Base-by-base conservation (phyloP, 306 rosid genomes). In the Carpinus viminea region DNA sequence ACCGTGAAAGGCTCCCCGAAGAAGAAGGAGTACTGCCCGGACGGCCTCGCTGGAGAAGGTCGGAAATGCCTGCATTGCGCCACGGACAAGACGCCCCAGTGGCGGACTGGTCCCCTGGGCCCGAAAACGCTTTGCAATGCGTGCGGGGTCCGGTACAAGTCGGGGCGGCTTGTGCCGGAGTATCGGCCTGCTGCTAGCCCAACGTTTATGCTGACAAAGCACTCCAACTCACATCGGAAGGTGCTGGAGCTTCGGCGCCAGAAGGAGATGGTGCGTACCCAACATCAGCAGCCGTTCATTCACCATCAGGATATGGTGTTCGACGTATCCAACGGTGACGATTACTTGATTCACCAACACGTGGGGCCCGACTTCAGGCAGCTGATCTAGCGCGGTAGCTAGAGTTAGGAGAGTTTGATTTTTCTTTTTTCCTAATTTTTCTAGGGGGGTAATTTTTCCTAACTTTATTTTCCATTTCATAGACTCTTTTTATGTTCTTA, bases 161-260 rank as follows among this genome's bases (percentile, higher is more conserved):
- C 98, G 0, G 98, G 98, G 0, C 76, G 98, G 47, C 75, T 93
- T 0, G 99, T 95, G 52, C 96, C 98, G 1, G 99, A 96, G 77
- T 93, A 93, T 69, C 83, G 99, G 47, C 99, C 99, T 0, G 98
- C 99, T 0, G 87, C 99, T 1, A 96, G 99, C 84, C 99, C 98
- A 11, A 96, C 99, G 0, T 96, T 93, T 4, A 81, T 93, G 78
- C 86, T 91, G 77, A 96, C 98, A 1, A 96, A 91, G 72, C 99
- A 96, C 79, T 96, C 99, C 0, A 96, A 96, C 82, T 96, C 99
- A 1, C 99, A 96, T 84, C 89, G 98, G 2, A 95, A 95, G 71
- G 99, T 95, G 24, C 41, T 93, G 81, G 99, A 95, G 85, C 93
- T 95, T 13, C 85, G 98, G 47, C 93, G 98, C 1, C 98, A 95